Conservation (phyloP, 306 rosid species). For the Potentilla sterilis region DNA sequence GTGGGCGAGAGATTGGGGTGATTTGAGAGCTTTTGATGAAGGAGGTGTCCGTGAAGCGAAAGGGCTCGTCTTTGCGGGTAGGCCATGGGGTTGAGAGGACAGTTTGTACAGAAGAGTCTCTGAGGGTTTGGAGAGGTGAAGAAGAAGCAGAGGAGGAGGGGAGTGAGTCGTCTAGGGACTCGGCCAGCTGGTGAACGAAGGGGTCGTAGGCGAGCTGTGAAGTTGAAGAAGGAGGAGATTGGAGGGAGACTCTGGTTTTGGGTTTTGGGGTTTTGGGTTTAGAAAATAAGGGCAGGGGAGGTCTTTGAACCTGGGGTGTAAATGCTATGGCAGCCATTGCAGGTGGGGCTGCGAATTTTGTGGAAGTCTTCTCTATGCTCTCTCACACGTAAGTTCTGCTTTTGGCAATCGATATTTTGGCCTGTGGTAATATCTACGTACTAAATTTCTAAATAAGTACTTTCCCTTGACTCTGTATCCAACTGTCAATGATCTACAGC, state of each 20-base stretch:
- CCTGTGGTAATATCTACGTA: too few species aligned
- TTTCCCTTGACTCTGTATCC: too few species aligned
- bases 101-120: conserved; percentile 53
- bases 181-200: conserved; percentile 83
- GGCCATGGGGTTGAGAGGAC: conserved; percentile 93
- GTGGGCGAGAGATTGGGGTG: conserved; percentile 51
- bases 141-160: conserved; percentile 39
- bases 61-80: conserved; percentile 79
- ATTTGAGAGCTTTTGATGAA: conserved; percentile 64
- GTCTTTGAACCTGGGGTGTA: conserved; percentile 35
- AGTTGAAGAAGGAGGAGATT: conserved; percentile 24
- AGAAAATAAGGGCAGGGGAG: conserved; percentile 26
- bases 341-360: not conserved
- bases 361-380: not conserved
- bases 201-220: conserved; percentile 56
- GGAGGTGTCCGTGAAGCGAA: conserved; percentile 82
- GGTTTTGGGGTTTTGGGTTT: conserved; percentile 22
- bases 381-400: too few species aligned
- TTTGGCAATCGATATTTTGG: too few species aligned
- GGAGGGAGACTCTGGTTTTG: conserved; percentile 36
- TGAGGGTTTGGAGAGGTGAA: conserved; percentile 62
- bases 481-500: too few species aligned
- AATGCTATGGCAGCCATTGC: conserved; percentile 53
- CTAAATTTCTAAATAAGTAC: too few species aligned
- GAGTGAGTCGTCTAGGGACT: conserved; percentile 74